A percentile compares a stretch with the other conserved stretches of the same genome.
These are phyloP conservation scores for Obelidium mucronatum DNA, from an alignment of 192 early-diverging fungal genomes.

Conservation along the genomic window DNA sequence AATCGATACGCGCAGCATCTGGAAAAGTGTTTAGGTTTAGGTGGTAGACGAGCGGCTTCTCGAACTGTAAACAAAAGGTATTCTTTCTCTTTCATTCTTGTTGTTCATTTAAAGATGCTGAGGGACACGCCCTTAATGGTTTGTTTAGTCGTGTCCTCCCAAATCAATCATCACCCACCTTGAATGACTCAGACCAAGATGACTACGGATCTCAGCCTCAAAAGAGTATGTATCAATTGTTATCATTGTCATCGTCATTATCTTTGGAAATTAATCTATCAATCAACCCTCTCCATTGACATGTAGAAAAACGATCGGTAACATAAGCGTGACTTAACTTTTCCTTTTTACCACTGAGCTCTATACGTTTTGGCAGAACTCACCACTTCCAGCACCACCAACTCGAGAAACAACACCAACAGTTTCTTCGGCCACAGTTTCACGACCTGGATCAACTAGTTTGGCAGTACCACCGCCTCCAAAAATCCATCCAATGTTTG, in stretches of 20 bases:
- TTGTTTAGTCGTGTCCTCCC: not conserved
- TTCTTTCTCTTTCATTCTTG: constrained; percentile 49
- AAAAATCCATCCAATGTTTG: constrained; percentile 14
- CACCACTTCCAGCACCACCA: constrained; percentile 3
- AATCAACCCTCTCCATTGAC: not conserved
- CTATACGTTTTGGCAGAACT: constrained; percentile 18
- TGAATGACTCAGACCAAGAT: constrained; percentile 46
- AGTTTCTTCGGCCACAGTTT: not conserved
- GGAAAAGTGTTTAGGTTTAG: constrained; percentile 91
- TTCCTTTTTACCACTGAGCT: not conserved
- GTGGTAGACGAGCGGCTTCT: constrained; percentile 53
- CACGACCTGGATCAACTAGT: not conserved
- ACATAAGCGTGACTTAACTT: not conserved
- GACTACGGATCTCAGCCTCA: constrained; percentile 10
- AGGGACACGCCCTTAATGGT: not conserved
- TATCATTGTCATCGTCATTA: not conserved
- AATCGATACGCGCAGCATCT: constrained; percentile 89
- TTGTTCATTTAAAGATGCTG: not conserved
- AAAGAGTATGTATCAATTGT: constrained; percentile 3
- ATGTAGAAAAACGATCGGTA: constrained; percentile 36
- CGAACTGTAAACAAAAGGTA: constrained; percentile 59
- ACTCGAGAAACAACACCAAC: not conserved
- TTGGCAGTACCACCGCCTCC: not conserved
- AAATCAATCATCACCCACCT: constrained; percentile 36
- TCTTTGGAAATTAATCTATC: not conserved